phyloP scores from a whole-genome alignment of 805 yeast species.

The Barnettozyma californica region DNA sequence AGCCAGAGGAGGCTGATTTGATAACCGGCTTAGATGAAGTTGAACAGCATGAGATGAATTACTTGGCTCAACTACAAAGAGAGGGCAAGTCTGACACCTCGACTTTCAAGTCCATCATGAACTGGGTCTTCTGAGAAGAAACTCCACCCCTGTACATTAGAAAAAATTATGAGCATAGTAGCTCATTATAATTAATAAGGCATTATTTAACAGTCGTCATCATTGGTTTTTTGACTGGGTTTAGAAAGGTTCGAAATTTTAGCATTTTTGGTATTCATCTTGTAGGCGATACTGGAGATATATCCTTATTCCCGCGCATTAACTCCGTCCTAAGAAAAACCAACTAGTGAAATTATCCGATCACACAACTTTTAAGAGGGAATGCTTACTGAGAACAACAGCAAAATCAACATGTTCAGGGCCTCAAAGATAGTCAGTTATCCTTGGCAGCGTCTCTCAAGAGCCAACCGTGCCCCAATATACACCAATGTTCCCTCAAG shows the following conservation, averaged over 20 bases:
- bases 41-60: conserved; percentile 39
- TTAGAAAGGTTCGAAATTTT: not conserved
- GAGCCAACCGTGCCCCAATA: not conserved
- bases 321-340: not conserved
- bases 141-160: not conserved
- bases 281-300: not conserved
- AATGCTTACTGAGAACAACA: not conserved
- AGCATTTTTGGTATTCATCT: too few species aligned
- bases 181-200: not conserved
- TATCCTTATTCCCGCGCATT: not conserved
- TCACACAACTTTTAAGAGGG: not conserved
- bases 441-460: not conserved
- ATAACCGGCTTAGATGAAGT: conserved; percentile 29
- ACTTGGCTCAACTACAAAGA: conserved; percentile 12
- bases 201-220: not conserved
- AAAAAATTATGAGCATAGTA: not conserved
- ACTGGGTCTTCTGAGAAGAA: conserved; percentile 14
- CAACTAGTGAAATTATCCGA: not conserved
- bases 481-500: not conserved
- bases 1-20: conserved; percentile 48
- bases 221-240: not conserved
- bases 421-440: not conserved
- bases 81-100: conserved; percentile 2
- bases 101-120: conserved; percentile 5
- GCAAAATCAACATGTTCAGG: conserved; percentile 3